Evolutionary conservation across 805 yeast genomes (phyloP), one percentile per base, ranked within the genome.

Genomic region (Saturnispora besseyi): DNA sequence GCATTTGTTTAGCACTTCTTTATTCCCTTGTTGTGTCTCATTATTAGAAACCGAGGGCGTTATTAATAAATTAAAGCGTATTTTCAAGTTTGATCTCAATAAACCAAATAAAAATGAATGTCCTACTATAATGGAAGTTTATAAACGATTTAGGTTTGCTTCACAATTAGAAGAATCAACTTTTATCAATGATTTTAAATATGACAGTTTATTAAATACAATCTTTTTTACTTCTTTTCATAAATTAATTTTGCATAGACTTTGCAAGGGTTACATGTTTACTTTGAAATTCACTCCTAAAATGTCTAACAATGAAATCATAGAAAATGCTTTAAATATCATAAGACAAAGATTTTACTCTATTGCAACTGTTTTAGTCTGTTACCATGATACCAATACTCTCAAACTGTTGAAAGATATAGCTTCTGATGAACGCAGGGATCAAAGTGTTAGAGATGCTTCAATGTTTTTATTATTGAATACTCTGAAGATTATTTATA

Each of bases 81-180:
- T 34, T 15, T 54, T 52, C 21, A 45, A 44, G 30, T 43, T 52
- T 32, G 47, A 46, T 3, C n/a, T 11, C n/a, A 15, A 22, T 28
- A 24, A 41, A 15, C 26, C 13, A 12, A 37, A 41, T 7, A 41
- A 22, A 11, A 24, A 26, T 13, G 15, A 49, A 37, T 26, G 9
- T 21, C 56, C 46, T 28, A 36, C 11, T 26, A 44, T 46, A 9
- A 42, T 29, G 43, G 50, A 40, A 55, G 54, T 36, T 18, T 58
- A 13, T 46, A 52, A 48, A 13, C 46, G 59, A 12, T 61, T 62
- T 50, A 57, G 51, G 41, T 45, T 45, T 32, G 51, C 59, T 22
- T 34, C 54, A 7, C 43, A 51, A 3, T 41, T 62, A 33, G 62
- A 59, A 42, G 57, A 57, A 32, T 55, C 61, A 15, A 53, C 61